These are phyloP conservation scores for Tylopilus vinaceipallidus DNA, from an alignment of 768 basidiomycete genomes.

Conservation along the genomic window DNA sequence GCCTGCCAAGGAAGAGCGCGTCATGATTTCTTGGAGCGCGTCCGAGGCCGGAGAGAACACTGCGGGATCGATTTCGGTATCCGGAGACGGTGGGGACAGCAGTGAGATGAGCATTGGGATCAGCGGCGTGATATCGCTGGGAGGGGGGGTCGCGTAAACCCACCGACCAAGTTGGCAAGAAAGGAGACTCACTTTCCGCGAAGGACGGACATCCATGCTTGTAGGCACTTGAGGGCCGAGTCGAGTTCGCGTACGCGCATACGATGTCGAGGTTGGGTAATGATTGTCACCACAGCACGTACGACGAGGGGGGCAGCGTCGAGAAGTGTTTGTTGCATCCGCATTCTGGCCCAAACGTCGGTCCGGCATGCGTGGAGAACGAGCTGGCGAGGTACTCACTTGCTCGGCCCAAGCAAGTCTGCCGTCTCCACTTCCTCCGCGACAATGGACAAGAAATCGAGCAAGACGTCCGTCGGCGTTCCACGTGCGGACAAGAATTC, in stretches of 20 bases:
- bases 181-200: constrained; percentile 55
- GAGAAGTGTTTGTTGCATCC: constrained; percentile 62
- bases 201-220: constrained; percentile 77
- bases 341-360: constrained; percentile 41
- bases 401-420: constrained; percentile 69
- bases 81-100: constrained; percentile 31
- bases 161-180: neutral
- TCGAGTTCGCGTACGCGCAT: constrained; percentile 45
- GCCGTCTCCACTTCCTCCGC: constrained; percentile 80
- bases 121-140: constrained; percentile 67
- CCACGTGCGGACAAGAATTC: constrained; percentile 59
- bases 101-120: constrained; percentile 61
- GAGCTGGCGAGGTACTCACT: constrained; percentile 44
- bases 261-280: constrained; percentile 41
- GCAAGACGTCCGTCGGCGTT: constrained; percentile 54
- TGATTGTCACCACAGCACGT: constrained; percentile 59
- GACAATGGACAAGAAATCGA: constrained; percentile 79
- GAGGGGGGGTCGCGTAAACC: neutral
- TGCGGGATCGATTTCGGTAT: constrained; percentile 42
- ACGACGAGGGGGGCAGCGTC: constrained; percentile 72
- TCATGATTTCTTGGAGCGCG: constrained; percentile 74
- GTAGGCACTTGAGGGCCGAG: constrained; percentile 75
- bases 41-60: constrained; percentile 66
- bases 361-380: constrained; percentile 1
- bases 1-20: constrained; percentile 67